A percentile compares a stretch with the other conserved stretches of the same genome.
phyloP scores from a whole-genome alignment of 257 asterid species.

The Forsythia suspensa region DNA sequence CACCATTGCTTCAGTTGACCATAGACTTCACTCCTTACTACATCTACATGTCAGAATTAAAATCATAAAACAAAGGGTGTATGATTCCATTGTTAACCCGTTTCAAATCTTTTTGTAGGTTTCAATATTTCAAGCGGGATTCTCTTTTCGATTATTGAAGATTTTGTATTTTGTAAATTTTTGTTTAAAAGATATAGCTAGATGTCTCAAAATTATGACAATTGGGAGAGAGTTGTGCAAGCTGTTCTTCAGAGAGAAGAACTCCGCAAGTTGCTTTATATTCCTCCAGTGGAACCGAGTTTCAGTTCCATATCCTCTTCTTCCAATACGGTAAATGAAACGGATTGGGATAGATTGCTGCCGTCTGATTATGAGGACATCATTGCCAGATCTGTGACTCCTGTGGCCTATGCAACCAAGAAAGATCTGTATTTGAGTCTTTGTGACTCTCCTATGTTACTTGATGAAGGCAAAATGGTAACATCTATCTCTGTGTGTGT shows the following conservation, averaged over 20 bases:
- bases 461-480: constrained; percentile 43
- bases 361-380: constrained; percentile 15
- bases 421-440: constrained; percentile 39
- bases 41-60: no score
- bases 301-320: not conserved
- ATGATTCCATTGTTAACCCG: no score
- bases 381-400: not conserved
- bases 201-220: not conserved
- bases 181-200: not conserved
- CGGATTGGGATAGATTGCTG: constrained; percentile 34
- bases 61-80: no score
- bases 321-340: not conserved
- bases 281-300: not conserved
- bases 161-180: not conserved
- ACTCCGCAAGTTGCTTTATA: not conserved
- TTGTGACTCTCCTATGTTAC: constrained; percentile 32
- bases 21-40: no score
- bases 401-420: constrained; percentile 24
- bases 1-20: no score
- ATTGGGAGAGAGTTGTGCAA: not conserved
- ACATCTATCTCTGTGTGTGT: not conserved
- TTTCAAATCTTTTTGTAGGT: not conserved
- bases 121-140: not conserved
- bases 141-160: not conserved
- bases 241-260: not conserved